Evolutionary conservation across 768 basidiomycete genomes (phyloP).

Genomic region (Leccinum variicolor): DNA sequence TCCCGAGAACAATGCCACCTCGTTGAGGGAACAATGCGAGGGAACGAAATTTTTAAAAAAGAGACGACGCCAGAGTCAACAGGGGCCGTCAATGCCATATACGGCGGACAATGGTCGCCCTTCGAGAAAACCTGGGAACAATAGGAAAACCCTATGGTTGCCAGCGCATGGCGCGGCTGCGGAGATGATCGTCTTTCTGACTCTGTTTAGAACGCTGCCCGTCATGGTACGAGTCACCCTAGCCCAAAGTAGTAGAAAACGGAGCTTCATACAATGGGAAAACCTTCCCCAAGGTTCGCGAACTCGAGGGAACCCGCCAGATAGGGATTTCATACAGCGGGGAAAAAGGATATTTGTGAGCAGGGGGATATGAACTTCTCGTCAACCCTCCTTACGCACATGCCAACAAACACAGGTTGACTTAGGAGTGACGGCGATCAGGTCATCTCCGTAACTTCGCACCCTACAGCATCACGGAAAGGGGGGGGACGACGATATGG

Average conservation of each 20-base stretch:
- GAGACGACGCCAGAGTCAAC: neutral
- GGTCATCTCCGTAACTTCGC: slow-evolving; percentile 32
- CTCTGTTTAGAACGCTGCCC: neutral
- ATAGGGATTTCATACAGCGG: neutral
- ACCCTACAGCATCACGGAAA: slow-evolving; percentile 16
- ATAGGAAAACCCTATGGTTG: slow-evolving; percentile 2
- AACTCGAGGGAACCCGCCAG: slow-evolving; percentile 2
- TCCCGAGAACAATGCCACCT: slow-evolving; percentile 15
- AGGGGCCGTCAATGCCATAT: slow-evolving; percentile 13
- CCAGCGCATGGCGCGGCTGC: slow-evolving; percentile 6
- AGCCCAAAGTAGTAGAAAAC: neutral
- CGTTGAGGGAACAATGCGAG: slow-evolving; percentile 8
- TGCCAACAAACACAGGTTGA: slow-evolving; percentile 12
- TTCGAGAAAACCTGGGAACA: slow-evolving; percentile 5
- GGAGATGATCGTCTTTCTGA: slow-evolving; percentile 9
- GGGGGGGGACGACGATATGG: neutral
- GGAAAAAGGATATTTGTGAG: slow-evolving; percentile 4
- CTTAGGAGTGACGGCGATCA: slow-evolving; percentile 29
- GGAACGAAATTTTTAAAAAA: neutral
- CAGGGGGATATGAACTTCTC: slow-evolving; percentile 4
- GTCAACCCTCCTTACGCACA: slow-evolving; percentile 11
- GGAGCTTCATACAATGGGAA: neutral
- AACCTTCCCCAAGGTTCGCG: neutral
- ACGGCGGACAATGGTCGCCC: slow-evolving; percentile 20
- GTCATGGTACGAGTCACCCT: slow-evolving; percentile 1